Evolutionary conservation across 2,329 filamentous ascomycete species (phyloP).

Genomic region (Microdochium bolleyi): DNA sequence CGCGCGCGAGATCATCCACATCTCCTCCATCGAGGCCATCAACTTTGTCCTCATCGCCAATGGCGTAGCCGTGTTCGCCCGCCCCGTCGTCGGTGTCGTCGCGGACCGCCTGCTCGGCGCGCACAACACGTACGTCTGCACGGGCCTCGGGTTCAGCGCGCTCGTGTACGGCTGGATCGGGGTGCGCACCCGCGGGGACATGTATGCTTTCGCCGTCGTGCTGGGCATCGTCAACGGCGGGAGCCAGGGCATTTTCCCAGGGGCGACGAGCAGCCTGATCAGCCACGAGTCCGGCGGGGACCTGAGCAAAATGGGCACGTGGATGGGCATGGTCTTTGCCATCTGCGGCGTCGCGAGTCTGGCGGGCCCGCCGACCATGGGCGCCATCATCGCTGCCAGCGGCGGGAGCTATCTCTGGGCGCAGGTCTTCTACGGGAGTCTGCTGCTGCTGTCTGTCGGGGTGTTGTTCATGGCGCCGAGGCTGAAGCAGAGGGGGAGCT

Average conservation of each 20-base stretch:
- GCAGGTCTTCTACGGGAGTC: conserved; percentile 4
- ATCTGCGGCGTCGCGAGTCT: conserved; percentile 13
- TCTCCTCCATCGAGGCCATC: conserved; percentile 42
- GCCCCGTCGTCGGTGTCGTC: conserved; percentile 45
- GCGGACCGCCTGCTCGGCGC: conserved; percentile 47
- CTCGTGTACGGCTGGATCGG: conserved; percentile 47
- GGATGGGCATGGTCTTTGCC: conserved; percentile 14
- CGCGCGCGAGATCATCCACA: conserved; percentile 30
- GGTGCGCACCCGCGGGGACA: conserved; percentile 21
- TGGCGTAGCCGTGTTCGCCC: conserved; percentile 46
- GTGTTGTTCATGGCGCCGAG: background rate
- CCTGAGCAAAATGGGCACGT: conserved; percentile 12
- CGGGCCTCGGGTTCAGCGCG: conserved; percentile 33
- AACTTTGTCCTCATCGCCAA: conserved; percentile 53
- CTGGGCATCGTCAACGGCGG: conserved; percentile 15
- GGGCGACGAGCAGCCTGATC: conserved; percentile 10
- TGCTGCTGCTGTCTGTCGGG: background rate
- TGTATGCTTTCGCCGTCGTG: conserved; percentile 13
- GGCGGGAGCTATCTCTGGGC: conserved; percentile 10
- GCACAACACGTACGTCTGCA: conserved; percentile 43
- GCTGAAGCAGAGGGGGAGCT: background rate
- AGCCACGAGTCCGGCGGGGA: conserved; percentile 3
- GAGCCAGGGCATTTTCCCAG: conserved; percentile 13
- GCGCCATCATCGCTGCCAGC: conserved; percentile 12
- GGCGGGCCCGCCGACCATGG: conserved; percentile 13